These are phyloP conservation scores for Mycena maculata DNA, from an alignment of 768 basidiomycete species.

Conservation along the genomic window DNA sequence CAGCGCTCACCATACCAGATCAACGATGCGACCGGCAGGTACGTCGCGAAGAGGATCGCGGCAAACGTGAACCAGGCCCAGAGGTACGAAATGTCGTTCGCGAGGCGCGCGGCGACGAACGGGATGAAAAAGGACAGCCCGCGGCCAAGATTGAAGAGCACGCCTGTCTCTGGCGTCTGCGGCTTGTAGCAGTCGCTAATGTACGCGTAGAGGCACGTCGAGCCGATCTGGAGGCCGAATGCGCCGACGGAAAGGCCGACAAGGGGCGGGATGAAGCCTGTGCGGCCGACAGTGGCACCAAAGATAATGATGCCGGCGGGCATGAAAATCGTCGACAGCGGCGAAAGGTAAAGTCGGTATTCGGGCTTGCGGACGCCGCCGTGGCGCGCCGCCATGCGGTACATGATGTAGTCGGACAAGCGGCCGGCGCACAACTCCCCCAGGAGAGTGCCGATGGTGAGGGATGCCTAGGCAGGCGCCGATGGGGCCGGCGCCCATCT, in stretches of 20 bases:
- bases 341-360: conserved; percentile 27
- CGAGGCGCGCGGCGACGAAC: conserved; percentile 21
- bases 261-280: conserved; percentile 24
- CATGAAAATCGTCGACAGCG: conserved; percentile 23
- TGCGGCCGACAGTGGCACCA: conserved; percentile 26
- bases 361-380: conserved; percentile 24
- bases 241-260: conserved; percentile 12
- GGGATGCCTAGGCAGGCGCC: conserved; percentile 28
- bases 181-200: conserved; percentile 35
- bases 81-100: conserved; percentile 16
- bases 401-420: conserved; percentile 24
- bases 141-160: conserved; percentile 23
- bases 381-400: conserved; percentile 23
- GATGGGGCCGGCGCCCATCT: conserved; percentile 20
- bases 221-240: conserved; percentile 26
- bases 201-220: conserved; percentile 34
- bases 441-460: conserved; percentile 24
- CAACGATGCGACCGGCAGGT: conserved; percentile 18
- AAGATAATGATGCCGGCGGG: conserved; percentile 25
- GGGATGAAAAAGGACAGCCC: conserved; percentile 28
- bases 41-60: conserved; percentile 17
- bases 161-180: conserved; percentile 32
- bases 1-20: conserved; percentile 24
- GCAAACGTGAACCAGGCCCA: conserved; percentile 29
- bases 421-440: conserved; percentile 24